These are phyloP conservation scores for Claviceps monticola DNA, from an alignment of 2,329 filamentous ascomycete species.

Conservation along the genomic window DNA sequence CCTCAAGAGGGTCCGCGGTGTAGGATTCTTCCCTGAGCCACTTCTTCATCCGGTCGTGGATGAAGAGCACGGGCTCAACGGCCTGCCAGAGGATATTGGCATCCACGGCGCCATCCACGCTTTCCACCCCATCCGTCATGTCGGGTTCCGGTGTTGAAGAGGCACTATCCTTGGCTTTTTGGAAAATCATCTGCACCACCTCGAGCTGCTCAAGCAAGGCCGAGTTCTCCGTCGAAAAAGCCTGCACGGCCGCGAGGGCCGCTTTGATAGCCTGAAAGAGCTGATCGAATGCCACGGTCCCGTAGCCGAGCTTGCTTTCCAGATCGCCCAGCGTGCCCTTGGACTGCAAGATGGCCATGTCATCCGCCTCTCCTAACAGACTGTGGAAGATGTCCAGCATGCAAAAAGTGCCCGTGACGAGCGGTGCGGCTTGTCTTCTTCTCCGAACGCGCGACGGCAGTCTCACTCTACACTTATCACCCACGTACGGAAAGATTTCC, in stretches of 20 bases:
- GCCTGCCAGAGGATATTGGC: conserved; percentile 56
- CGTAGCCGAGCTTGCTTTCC: conserved; percentile 59
- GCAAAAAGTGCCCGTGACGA: conserved; percentile 44
- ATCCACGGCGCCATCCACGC: conserved; percentile 7
- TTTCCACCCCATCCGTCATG: conserved; percentile 2
- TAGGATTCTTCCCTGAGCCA: conserved; percentile 57
- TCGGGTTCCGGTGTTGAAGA: conserved; percentile 7
- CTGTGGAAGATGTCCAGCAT: conserved; percentile 60
- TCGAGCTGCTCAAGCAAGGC: conserved; percentile 15
- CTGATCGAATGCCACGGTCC: conserved; percentile 21
- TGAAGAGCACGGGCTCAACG: conserved; percentile 65
- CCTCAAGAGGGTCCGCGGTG: conserved; percentile 8
- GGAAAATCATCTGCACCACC: conserved; percentile 13
- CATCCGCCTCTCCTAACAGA: conserved; percentile 38
- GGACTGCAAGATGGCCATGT: conserved; percentile 28
- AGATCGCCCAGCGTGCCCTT: conserved; percentile 57
- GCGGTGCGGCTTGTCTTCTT: conserved; percentile 46
- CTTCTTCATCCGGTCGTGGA: conserved; percentile 24
- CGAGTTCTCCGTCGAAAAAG: conserved; percentile 11
- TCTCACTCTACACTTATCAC: conserved; percentile 11
- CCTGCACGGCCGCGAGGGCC: conserved; percentile 13
- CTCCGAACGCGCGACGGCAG: conserved; percentile 37
- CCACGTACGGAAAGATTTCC: conserved; percentile 44
- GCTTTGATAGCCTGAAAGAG: conserved; percentile 14
- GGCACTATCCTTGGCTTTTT: conserved; percentile 12